Percentiles rank a stretch among this genome's conserved stretches.
Evolutionary conservation across 1,284 basidiomycete genomes (phyloP).

Genomic region (Ustilago loliicola): DNA sequence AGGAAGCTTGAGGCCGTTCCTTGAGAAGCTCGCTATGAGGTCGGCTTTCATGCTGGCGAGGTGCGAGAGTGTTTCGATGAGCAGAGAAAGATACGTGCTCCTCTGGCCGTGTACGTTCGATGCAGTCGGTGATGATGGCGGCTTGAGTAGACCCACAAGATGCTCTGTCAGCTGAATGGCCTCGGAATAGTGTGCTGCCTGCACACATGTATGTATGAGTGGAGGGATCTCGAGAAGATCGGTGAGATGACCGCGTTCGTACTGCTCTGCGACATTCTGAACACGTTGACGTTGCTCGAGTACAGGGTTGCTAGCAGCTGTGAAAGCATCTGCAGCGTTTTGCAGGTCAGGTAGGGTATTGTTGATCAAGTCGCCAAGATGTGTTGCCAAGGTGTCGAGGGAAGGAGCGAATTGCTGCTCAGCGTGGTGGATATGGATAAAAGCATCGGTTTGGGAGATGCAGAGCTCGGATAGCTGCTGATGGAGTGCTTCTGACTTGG

Average conservation of each 20-base stretch:
- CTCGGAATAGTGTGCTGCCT: conserved; percentile 90
- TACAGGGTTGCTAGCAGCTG: conserved; percentile 18
- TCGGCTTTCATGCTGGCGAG: conserved; percentile 75
- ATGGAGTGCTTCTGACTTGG: conserved; percentile 43
- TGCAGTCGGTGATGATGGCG: background rate
- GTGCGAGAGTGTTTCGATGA: conserved; percentile 80
- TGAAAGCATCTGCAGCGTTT: conserved; percentile 30
- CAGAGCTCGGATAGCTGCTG: conserved; percentile 52
- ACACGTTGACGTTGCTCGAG: conserved; percentile 28
- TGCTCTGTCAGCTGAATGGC: conserved; percentile 85
- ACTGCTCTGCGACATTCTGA: conserved; percentile 43
- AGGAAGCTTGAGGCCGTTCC: conserved; percentile 84
- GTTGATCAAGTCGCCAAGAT: conserved; percentile 31
- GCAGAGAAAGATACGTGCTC: conserved; percentile 76
- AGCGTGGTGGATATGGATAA: conserved; percentile 47
- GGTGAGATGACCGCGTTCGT: conserved; percentile 85
- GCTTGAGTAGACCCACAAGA: conserved; percentile 73
- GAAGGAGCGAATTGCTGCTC: conserved; percentile 45
- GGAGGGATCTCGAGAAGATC: conserved; percentile 90
- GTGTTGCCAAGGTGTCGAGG: conserved; percentile 22
- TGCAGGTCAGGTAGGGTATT: conserved; percentile 34
- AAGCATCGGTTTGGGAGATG: conserved; percentile 54
- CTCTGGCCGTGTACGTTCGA: conserved; percentile 12
- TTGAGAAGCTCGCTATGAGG: conserved; percentile 82
- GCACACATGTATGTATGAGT: conserved; percentile 89